phyloP scores from a whole-genome alignment of 2,329 filamentous ascomycete species.

The Podosphaera xanthii region DNA sequence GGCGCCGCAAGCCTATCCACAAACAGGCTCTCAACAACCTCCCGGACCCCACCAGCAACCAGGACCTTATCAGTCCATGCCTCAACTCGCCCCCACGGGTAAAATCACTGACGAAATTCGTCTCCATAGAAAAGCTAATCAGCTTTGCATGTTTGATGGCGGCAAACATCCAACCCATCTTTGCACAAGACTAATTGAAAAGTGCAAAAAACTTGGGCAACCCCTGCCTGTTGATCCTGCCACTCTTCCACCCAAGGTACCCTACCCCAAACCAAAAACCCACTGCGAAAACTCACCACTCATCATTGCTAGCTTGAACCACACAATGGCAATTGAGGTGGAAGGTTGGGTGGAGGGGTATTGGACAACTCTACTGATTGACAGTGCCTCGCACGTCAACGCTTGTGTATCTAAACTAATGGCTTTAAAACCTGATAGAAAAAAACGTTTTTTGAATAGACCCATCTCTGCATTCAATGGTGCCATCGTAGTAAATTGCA shows the following conservation, averaged over 20 bases:
- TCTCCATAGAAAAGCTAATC: neutral
- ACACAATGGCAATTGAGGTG: neutral
- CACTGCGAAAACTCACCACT: neutral
- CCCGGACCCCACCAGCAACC: too few species aligned
- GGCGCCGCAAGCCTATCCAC: too few species aligned
- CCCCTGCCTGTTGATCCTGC: neutral
- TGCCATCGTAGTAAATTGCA: neutral
- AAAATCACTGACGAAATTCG: neutral
- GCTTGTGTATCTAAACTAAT: slow-evolving; percentile 1
- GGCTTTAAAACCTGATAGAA: neutral
- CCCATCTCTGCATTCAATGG: neutral
- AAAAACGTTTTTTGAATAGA: neutral
- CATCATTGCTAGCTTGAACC: neutral
- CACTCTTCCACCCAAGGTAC: neutral
- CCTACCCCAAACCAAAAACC: neutral
- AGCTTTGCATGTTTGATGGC: slow-evolving; percentile 1
- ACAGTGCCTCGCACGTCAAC: neutral
- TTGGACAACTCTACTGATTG: neutral
- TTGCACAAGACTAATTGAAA: neutral
- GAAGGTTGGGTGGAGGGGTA: neutral
- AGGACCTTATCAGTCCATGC: too few species aligned
- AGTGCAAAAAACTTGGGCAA: slow-evolving; percentile 1
- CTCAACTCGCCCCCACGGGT: too few species aligned
- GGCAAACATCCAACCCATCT: neutral
- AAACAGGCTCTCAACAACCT: too few species aligned